These are phyloP conservation scores for Cyclostephanos tholiformis DNA, from an alignment of 108 stramenopile species.

Conservation along the genomic window DNA sequence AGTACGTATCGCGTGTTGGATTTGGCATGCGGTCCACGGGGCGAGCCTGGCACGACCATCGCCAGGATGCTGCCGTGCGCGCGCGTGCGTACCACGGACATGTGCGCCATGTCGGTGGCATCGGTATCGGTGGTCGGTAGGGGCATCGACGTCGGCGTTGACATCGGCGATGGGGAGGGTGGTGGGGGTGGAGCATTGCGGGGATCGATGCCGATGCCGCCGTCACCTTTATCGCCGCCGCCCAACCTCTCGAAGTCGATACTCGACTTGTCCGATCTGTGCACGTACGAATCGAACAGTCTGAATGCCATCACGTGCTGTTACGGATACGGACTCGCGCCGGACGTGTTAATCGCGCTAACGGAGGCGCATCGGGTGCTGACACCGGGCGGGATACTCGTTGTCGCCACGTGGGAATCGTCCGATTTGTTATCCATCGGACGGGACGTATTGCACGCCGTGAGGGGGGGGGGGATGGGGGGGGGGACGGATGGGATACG, in stretches of 20 bases:
- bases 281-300: background rate
- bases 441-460: background rate
- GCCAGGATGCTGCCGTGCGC: background rate
- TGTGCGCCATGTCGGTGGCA: background rate
- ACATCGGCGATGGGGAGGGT: background rate
- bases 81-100: background rate
- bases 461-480: background rate
- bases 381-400: background rate
- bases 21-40: conserved; percentile 6
- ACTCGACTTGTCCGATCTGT: background rate
- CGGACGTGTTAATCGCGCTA: background rate
- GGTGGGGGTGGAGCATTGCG: too few relatives aligned
- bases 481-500: background rate
- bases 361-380: conserved; percentile 8
- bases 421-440: conserved; percentile 7
- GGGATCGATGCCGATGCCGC: background rate
- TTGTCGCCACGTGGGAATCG: conserved; percentile 1
- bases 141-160: background rate
- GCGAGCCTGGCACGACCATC: conserved; percentile 13
- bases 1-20: conserved; percentile 3
- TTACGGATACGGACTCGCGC: conserved; percentile 1
- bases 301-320: background rate
- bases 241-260: background rate
- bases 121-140: background rate
- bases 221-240: background rate